Evolutionary conservation across 257 asterid species (phyloP).

Genomic region (Solanum peruvianum): DNA sequence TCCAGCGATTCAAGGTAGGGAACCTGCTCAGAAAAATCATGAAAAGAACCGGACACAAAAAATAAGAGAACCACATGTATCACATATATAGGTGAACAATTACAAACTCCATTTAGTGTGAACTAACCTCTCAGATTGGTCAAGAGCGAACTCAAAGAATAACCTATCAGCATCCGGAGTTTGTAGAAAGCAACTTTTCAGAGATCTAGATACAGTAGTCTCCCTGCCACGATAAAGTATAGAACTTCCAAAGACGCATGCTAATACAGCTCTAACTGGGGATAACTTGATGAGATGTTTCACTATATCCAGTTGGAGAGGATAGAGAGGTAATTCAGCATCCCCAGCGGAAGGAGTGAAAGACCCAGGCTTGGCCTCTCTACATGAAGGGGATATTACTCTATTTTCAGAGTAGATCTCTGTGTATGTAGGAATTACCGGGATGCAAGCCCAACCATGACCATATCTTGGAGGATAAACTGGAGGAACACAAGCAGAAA

Average conservation of each 20-base stretch:
- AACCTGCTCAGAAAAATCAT: constrained; percentile 43
- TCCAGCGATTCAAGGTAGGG: constrained; percentile 97
- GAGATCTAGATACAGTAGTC: constrained; percentile 56
- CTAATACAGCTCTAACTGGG: constrained; percentile 91
- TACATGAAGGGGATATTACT: constrained; percentile 59
- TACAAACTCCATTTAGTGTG: constrained; percentile 2
- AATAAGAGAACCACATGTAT: neutral
- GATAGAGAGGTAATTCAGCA: constrained; percentile 79
- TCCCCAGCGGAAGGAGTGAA: constrained; percentile 80
- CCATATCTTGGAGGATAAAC: constrained; percentile 97
- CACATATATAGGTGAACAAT: constrained; percentile 1
- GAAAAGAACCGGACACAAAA: neutral
- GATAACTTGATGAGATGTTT: constrained; percentile 92
- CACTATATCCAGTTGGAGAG: constrained; percentile 81
- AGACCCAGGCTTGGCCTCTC: constrained; percentile 82
- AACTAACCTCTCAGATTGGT: constrained; percentile 90
- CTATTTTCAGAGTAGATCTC: constrained; percentile 51
- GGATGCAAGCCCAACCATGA: constrained; percentile 97
- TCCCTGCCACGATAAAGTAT: constrained; percentile 75
- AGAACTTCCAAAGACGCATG: constrained; percentile 94
- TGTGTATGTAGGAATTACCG: constrained; percentile 72
- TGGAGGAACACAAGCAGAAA: constrained; percentile 97
- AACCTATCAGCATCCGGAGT: constrained; percentile 70
- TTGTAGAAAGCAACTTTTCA: constrained; percentile 44
- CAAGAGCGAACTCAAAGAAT: constrained; percentile 89